Base-by-base conservation (phyloP, 176 grass and related monocot species). In the Carex kokanica region DNA sequence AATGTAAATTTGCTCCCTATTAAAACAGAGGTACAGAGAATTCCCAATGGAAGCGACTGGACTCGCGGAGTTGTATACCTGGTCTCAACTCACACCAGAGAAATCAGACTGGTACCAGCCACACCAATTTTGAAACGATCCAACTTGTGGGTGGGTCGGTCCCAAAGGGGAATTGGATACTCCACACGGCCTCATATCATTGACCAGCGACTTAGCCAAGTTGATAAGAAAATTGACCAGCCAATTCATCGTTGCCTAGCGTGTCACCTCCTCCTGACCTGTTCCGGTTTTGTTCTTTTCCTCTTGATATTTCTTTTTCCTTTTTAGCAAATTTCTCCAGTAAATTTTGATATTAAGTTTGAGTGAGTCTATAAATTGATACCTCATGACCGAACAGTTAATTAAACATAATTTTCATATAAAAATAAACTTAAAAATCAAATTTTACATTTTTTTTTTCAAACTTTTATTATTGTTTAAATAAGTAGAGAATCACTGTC, bases 141-240 rank as follows among this genome's bases (percentile, higher is more conserved):
- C 25, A 0, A 55, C 51, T 56, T 55, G 23, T 29, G 31, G 1
- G 41, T 4, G 69, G 69, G 69, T 51, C 41, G 69, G 69, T 51
- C 41, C 41, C 41, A 56, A 8, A 9, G 15, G 73, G 14, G 49
- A 31, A 77, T 52, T 54, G 20, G 23, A 56, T 34, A 56, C 73
- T 55, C 45, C 24, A 78, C 73, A 56, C 21, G 73, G 47, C 49
- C 12, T 54, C 16, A 6, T 36, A 2, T 60, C 32, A 11, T 32
- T 24, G 14, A 15, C 78, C 36, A 81, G 29, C 13, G 9, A 9
- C 78, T 81, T 15, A 43, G 32, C 21, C 9, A 24, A 64, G 80
- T 66, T 66, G 80, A 82, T 82, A 82, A 82, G 80, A 53, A 82
- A 82, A 82, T 68, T 53, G 80, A 82, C 80, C 80, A 40, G 3